Evolutionary conservation across 305 asterid species (phyloP).

Genomic region (Plantago rigida): DNA sequence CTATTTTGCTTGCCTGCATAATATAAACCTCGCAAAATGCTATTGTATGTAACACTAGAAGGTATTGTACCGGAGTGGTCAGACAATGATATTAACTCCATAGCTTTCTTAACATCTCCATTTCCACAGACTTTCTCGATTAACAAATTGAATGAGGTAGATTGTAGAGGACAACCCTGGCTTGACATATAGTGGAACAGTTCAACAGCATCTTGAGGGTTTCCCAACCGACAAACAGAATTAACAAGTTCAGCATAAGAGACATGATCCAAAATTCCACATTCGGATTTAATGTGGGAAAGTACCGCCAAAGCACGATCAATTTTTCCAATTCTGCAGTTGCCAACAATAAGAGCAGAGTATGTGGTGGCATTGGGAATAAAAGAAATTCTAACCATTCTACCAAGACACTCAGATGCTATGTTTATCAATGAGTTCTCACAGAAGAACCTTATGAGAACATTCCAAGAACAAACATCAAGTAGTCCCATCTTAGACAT

Average conservation of each 20-base stretch:
- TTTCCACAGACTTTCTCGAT: conserved; percentile 38
- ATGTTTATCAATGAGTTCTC: conserved; percentile 34
- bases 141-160: conserved; percentile 39
- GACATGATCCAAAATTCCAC: conserved; percentile 47
- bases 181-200: conserved; percentile 53
- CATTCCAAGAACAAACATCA: conserved; percentile 58
- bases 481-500: conserved; percentile 37
- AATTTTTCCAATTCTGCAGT: conserved; percentile 41
- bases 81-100: conserved; percentile 37
- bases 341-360: conserved; percentile 60
- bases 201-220: conserved; percentile 42
- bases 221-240: conserved; percentile 42
- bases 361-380: conserved; percentile 44
- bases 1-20: conserved; percentile 27
- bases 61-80: conserved; percentile 28
- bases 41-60: conserved; percentile 34
- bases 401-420: conserved; percentile 51
- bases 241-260: conserved; percentile 48
- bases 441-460: conserved; percentile 44
- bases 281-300: conserved; percentile 30
- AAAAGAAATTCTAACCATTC: conserved; percentile 52
- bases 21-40: conserved; percentile 44
- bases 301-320: conserved; percentile 45
- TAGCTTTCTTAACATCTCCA: conserved; percentile 36
- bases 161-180: conserved; percentile 34